Evolutionary conservation across 1,139 yeast genomes (phyloP).

Genomic region (Trichomonascaceae sp.): DNA sequence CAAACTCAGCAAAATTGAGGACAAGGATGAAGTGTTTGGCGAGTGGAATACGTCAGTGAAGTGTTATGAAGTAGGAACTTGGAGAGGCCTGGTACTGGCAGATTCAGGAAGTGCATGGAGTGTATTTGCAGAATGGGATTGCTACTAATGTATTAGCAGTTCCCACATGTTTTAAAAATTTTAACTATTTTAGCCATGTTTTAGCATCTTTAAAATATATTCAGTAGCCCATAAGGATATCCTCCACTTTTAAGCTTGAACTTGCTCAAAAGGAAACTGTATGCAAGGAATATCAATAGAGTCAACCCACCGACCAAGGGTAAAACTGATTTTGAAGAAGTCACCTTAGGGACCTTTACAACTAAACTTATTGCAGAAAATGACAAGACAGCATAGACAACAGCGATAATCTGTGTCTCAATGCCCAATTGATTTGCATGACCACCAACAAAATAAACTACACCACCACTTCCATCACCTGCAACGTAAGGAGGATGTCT

Average conservation of each 20-base stretch:
- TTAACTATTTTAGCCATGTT: neutral
- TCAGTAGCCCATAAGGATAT: conserved; percentile 46
- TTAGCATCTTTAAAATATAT: conserved; percentile 14
- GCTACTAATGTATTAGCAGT: conserved; percentile 31
- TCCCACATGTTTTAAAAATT: neutral
- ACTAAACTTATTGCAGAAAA: conserved; percentile 41
- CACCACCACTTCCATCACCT: conserved; percentile 48
- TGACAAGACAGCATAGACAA: conserved; percentile 33
- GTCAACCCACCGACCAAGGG: conserved; percentile 41
- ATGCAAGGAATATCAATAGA: conserved; percentile 40
- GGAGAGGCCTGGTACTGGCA: conserved; percentile 78
- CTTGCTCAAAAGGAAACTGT: conserved; percentile 45
- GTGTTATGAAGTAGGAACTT: conserved; percentile 67
- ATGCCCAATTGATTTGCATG: conserved; percentile 69
- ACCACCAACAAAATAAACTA: conserved; percentile 59
- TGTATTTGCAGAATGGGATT: conserved; percentile 88
- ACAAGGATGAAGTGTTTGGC: conserved; percentile 34
- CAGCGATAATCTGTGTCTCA: conserved; percentile 47
- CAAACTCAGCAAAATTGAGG: conserved; percentile 48
- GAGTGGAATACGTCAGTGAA: conserved; percentile 53
- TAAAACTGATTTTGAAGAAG: conserved; percentile 39
- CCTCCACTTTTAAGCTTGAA: conserved; percentile 53
- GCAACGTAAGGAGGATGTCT: conserved; percentile 69
- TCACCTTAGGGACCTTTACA: conserved; percentile 45
- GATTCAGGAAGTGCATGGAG: conserved; percentile 82